Base-by-base conservation (phyloP, 129 eudicot species). In the Helichrysum umbraculigerum region DNA sequence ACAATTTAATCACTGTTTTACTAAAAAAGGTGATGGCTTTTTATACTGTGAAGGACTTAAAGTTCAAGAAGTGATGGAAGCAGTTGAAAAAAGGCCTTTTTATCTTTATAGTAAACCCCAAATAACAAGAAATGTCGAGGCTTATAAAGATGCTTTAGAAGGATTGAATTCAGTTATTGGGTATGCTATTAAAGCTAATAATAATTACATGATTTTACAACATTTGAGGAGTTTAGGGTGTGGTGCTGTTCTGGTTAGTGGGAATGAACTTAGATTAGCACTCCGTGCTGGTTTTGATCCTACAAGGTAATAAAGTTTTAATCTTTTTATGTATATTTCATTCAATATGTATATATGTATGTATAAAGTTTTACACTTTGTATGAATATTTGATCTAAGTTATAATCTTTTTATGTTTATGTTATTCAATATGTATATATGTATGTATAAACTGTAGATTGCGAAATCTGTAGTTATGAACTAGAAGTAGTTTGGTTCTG, bases 191-290 rank as follows among this genome's bases (percentile, higher is more conserved):
- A 93, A 90, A 72, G 97, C 97, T 44, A 93, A 90, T 71, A 90
- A 93, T 73, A 90, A 93, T 78, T 83, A 83, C 50, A 74, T 83
- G 96, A 88, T 93, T 82, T 82, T 93, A 77, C 85, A 90, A 85
- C 98, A 90, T 88, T 85, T 91, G 89, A 88, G 88, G 78, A 68
- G 50, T 75, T 81, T 88, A 80, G 93, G 96, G 25, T 82, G 93
- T 84, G 91, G 93, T 74, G 98, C 96, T 84, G 98, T 92, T 62
- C 78, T 92, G 87, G 98, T 92, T 77, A 92, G 98, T 85, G 98
- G 98, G 33, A 92, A 92, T 86, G 98, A 92, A 77, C 94, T 92
- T 60, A 80, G 86, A 66, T 79, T 92, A 70, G 98, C 98, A 2
- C 83, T 92, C 5, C 79, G 56, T 8, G 96, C 96, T 60, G 98